Evolutionary conservation across 108 stramenopile genomes (phyloP).

Genomic region (Seminavis robusta): DNA sequence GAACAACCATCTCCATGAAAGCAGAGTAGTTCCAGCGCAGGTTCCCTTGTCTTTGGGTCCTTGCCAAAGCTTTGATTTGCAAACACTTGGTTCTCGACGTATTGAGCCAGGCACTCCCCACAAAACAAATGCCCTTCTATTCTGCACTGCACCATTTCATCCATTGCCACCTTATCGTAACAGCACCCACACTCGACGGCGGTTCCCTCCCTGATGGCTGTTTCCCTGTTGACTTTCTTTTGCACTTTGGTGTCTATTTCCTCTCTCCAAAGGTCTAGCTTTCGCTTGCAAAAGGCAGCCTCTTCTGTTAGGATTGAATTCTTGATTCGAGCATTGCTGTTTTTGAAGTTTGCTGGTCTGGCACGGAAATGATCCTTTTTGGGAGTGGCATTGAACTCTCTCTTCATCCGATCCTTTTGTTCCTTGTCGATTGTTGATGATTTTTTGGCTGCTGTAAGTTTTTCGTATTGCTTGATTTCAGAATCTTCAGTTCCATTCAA

Average conservation of each 20-base stretch:
- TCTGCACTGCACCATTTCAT: constrained; percentile 76
- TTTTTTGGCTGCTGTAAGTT: no score
- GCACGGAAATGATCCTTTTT: no score
- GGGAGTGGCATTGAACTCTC: no score
- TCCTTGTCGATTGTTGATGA: no score
- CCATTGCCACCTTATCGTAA: constrained; percentile 58
- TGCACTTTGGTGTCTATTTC: constrained; percentile 1
- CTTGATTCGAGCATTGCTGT: no score
- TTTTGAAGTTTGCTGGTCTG: no score
- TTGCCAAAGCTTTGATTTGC: constrained; percentile 64
- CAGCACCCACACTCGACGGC: constrained; percentile 77
- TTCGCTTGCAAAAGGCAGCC: constrained; percentile 18
- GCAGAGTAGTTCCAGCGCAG: constrained; percentile 58
- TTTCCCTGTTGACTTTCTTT: constrained; percentile 13
- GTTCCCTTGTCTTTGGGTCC: constrained; percentile 30
- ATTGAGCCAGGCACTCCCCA: constrained; percentile 54
- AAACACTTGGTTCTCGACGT: constrained; percentile 73
- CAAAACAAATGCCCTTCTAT: constrained; percentile 82
- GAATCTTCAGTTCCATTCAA: no score
- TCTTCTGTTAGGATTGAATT: constrained; percentile 35
- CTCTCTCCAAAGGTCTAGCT: constrained; percentile 34
- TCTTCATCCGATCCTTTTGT: no score
- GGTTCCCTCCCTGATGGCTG: constrained; percentile 15
- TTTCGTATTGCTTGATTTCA: no score
- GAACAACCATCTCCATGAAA: constrained; percentile 62